phyloP scores from a whole-genome alignment of 352 stramenopile genomes.

The Globisporangium lucens region DNA sequence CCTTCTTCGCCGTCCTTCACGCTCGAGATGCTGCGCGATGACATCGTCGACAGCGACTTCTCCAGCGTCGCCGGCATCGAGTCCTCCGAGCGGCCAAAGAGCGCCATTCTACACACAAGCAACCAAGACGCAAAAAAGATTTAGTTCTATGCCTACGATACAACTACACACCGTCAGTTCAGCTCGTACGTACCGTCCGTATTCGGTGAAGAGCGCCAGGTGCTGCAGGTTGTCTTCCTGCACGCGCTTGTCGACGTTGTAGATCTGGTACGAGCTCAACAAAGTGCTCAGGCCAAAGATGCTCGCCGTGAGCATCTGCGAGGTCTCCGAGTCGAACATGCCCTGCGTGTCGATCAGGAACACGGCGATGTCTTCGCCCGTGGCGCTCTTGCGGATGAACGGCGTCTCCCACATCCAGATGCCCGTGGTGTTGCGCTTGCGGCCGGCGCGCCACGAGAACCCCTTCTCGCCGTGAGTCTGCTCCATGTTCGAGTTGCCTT shows the following conservation, averaged over 20 bases:
- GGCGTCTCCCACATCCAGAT: constrained; percentile 99
- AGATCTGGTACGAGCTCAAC: constrained; percentile 97
- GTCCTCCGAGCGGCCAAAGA: constrained; percentile 53
- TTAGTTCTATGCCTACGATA: not conserved
- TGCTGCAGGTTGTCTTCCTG: constrained; percentile 99
- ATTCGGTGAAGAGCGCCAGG: constrained; percentile 99
- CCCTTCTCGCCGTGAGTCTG: constrained; percentile 76
- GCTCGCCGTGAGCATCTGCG: constrained; percentile 96
- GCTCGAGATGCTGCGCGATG: constrained; percentile 26
- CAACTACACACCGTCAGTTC: not conserved
- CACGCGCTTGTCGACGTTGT: constrained; percentile 99
- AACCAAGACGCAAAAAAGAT: not conserved
- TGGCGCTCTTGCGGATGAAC: constrained; percentile 91
- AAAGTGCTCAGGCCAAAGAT: constrained; percentile 99
- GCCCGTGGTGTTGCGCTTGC: constrained; percentile 97
- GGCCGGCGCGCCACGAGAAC: constrained; percentile 96
- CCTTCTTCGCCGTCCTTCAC: constrained; percentile 26
- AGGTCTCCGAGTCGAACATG: constrained; percentile 99
- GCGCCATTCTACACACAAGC: constrained; percentile 50
- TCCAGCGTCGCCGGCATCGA: constrained; percentile 27
- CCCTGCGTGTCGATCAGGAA: constrained; percentile 99
- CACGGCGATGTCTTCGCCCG: constrained; percentile 90
- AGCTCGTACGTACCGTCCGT: constrained; percentile 80
- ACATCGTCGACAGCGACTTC: constrained; percentile 39
- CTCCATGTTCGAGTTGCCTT: constrained; percentile 84